Conservation (phyloP, 2,329 filamentous ascomycete genomes). For the Cladosporium sp. region DNA sequence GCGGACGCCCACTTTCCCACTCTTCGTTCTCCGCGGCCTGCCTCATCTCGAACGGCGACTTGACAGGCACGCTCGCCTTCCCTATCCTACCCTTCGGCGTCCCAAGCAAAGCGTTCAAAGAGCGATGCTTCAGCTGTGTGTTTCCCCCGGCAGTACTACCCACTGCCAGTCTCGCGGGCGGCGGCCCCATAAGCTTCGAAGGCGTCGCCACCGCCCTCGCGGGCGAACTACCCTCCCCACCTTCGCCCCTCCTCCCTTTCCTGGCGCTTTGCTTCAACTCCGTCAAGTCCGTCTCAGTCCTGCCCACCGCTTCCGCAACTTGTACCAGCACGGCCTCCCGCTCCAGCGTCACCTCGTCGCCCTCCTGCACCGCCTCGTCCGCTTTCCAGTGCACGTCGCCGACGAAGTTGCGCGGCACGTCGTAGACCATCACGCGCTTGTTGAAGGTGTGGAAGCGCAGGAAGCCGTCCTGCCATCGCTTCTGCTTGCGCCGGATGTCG, state of each 20-base stretch:
- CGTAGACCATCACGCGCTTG: slow-evolving; percentile 83
- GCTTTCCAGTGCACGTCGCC: slow-evolving; percentile 79
- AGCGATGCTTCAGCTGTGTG: slow-evolving; percentile 47
- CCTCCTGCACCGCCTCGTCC: slow-evolving; percentile 63
- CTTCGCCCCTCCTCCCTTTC: slow-evolving; percentile 29
- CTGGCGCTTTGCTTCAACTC: slow-evolving; percentile 65
- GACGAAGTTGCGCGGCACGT: slow-evolving; percentile 70
- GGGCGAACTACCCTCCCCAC: slow-evolving; percentile 7
- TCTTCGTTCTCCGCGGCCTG: slow-evolving; percentile 30
- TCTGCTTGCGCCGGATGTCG: slow-evolving; percentile 78
- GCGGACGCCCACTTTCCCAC: slow-evolving; percentile 28
- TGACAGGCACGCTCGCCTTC: slow-evolving; percentile 50
- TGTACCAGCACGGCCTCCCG: slow-evolving; percentile 70
- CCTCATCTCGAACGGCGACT: slow-evolving; percentile 61
- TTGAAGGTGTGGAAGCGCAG: slow-evolving; percentile 89
- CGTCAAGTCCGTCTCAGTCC: slow-evolving; percentile 69
- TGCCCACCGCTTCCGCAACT: slow-evolving; percentile 68
- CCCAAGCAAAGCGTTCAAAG: slow-evolving; percentile 59
- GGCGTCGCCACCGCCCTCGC: slow-evolving; percentile 10
- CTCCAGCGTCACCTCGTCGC: slow-evolving; percentile 76
- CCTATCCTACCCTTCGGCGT: slow-evolving; percentile 58
- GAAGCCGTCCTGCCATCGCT: slow-evolving; percentile 88
- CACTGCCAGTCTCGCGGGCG: not conserved
- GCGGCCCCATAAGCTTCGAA: slow-evolving; percentile 14
- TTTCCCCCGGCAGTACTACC: not conserved